Evolutionary conservation across 441 rosid species (phyloP).

Genomic region (Gossypium aridum): DNA sequence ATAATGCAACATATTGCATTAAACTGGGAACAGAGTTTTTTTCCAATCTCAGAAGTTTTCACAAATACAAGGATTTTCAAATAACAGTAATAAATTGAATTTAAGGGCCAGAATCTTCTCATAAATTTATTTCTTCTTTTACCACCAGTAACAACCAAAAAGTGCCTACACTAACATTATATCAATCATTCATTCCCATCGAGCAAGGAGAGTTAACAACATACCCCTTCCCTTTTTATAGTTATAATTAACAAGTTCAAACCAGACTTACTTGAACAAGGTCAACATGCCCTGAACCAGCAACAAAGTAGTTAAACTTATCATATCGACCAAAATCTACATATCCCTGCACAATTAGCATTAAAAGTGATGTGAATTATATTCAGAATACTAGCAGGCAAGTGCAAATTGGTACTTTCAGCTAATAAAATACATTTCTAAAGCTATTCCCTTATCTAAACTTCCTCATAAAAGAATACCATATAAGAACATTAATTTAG

Average conservation of each 20-base stretch:
- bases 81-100: neutral
- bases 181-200: neutral
- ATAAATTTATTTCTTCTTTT: neutral
- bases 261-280: constrained; percentile 64
- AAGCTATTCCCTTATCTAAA: neutral
- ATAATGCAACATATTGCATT: neutral
- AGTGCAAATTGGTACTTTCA: neutral
- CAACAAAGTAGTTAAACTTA: constrained; percentile 49
- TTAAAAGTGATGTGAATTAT: neutral
- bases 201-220: neutral
- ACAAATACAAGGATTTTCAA: neutral
- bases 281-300: constrained; percentile 53
- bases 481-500: constrained; percentile 11
- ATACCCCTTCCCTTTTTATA: neutral
- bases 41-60: neutral
- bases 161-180: neutral
- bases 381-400: neutral
- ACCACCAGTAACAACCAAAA: neutral
- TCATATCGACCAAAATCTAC: constrained; percentile 74
- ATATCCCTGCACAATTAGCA: constrained; percentile 64
- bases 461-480: neutral
- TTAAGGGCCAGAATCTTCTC: neutral
- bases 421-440: neutral
- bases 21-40: neutral
- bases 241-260: neutral